A percentile compares a stretch with the other conserved stretches of the same genome.
Evolutionary conservation across 2,329 filamentous ascomycete genomes (phyloP).

Genomic region (Lecanicillium sp.): DNA sequence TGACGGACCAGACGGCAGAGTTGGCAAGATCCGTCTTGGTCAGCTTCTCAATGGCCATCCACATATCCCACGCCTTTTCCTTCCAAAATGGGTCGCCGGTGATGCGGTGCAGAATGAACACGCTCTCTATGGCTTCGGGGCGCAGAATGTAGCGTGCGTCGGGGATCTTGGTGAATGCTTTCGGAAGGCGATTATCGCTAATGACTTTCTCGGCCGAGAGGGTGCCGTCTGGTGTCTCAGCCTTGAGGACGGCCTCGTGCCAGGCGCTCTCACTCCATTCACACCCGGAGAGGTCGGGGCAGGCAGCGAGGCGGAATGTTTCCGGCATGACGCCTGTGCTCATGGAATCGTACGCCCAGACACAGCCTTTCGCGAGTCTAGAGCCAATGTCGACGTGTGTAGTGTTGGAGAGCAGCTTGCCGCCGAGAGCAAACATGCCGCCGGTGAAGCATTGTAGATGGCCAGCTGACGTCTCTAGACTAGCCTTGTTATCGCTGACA

Average conservation of each 20-base stretch:
- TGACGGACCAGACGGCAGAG: conserved; percentile 37
- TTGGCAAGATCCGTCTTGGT: conserved; percentile 41
- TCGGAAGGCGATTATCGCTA: conserved; percentile 25
- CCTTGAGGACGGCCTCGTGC: conserved; percentile 17
- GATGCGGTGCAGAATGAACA: conserved; percentile 46
- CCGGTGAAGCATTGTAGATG: conserved; percentile 60
- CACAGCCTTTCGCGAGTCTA: conserved; percentile 45
- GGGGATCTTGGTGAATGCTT: conserved; percentile 55
- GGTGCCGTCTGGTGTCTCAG: conserved; percentile 16
- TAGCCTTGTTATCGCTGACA: conserved; percentile 30
- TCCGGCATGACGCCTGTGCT: conserved; percentile 49
- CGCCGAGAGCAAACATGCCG: conserved; percentile 56
- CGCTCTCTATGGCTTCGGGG: conserved; percentile 44
- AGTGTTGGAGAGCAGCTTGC: conserved; percentile 42
- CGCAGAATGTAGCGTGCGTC: conserved; percentile 45
- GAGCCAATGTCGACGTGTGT: conserved; percentile 38
- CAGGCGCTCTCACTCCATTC: conserved; percentile 23
- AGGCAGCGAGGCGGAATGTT: conserved; percentile 33
- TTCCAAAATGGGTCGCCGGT: conserved; percentile 38
- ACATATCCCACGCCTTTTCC: conserved; percentile 49
- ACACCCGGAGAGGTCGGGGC: conserved; percentile 19
- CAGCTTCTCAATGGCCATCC: conserved; percentile 34
- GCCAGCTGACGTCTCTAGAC: conserved; percentile 34
- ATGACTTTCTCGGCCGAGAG: conserved; percentile 18
- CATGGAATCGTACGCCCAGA: conserved; percentile 48